A percentile compares a stretch with the other conserved stretches of the same genome.
phyloP scores from a whole-genome alignment of 2,329 filamentous ascomycete genomes.

The Alternaria ethzedia region DNA sequence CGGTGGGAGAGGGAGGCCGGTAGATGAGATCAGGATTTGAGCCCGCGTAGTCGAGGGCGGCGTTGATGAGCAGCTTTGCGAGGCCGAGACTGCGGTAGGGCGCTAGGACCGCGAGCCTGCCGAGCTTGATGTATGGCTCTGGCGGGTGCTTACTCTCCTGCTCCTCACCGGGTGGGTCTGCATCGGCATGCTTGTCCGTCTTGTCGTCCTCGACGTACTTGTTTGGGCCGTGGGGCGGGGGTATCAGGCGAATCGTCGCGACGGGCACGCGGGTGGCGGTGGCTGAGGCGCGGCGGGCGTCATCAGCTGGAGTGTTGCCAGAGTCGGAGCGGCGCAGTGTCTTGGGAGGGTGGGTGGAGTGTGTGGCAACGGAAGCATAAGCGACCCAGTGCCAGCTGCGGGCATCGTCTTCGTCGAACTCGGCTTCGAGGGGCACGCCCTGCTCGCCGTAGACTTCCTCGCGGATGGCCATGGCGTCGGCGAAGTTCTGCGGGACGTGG shows the following conservation, averaged over 20 bases:
- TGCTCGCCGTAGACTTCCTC: conserved; percentile 66
- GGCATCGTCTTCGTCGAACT: conserved; percentile 81
- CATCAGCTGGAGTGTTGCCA: conserved; percentile 49
- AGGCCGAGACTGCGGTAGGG: conserved; percentile 71
- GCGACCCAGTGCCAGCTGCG: conserved; percentile 85
- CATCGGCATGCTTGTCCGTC: conserved; percentile 38
- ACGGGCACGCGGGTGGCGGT: conserved; percentile 62
- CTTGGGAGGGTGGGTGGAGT: conserved; percentile 38
- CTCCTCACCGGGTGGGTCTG: conserved; percentile 27
- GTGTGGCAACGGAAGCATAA: conserved; percentile 70
- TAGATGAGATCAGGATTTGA: conserved; percentile 61
- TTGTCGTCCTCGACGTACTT: conserved; percentile 46
- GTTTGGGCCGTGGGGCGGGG: conserved; percentile 77
- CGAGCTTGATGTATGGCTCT: conserved; percentile 84
- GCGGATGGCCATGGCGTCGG: conserved; percentile 64
- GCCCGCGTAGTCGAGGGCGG: conserved; percentile 71
- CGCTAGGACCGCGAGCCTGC: conserved; percentile 73
- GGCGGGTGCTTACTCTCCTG: conserved; percentile 60
- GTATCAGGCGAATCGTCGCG: conserved; percentile 80
- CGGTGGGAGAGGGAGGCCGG: conserved; percentile 47
- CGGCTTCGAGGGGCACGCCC: conserved; percentile 65
- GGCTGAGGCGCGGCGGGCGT: conserved; percentile 43
- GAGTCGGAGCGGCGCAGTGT: conserved; percentile 50
- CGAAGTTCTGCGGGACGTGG: conserved; percentile 53
- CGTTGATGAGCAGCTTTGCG: conserved; percentile 69